Percentiles rank a stretch among this genome's conserved stretches.
phyloP scores from a whole-genome alignment of 106 monocot species.

The Ottelia alismoides region DNA sequence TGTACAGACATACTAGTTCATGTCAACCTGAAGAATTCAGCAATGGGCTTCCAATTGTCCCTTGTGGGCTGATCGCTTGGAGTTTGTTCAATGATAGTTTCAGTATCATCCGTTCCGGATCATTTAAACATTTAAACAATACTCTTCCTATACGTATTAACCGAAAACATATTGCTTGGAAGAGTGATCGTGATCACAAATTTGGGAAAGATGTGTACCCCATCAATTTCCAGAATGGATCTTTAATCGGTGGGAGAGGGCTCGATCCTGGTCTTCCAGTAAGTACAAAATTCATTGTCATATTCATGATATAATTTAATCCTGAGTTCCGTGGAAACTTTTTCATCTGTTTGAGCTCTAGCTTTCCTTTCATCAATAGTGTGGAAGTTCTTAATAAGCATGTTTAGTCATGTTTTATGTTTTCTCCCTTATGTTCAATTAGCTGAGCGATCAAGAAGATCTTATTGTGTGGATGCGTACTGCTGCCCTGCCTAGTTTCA shows the following conservation, averaged over 20 bases:
- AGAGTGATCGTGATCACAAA: too few relatives aligned
- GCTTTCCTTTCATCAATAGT: too few relatives aligned
- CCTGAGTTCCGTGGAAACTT: too few relatives aligned
- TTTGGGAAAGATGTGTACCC: conserved; percentile 74
- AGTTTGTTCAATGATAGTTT: conserved; percentile 82
- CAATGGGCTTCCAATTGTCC: conserved; percentile 62
- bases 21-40: conserved; percentile 39
- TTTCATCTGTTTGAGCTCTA: too few relatives aligned
- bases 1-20: conserved; percentile 35
- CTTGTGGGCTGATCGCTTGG: conserved; percentile 89
- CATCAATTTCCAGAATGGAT: conserved; percentile 74
- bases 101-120: conserved; percentile 19
- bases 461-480: too few relatives aligned
- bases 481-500: conserved; percentile 74
- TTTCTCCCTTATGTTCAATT: too few relatives aligned
- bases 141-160: too few relatives aligned
- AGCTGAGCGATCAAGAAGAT: too few relatives aligned
- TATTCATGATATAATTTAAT: too few relatives aligned
- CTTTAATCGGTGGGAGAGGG: conserved; percentile 53
- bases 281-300: conserved; percentile 37
- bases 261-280: conserved; percentile 57
- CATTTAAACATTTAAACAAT: too few relatives aligned
- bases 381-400: too few relatives aligned
- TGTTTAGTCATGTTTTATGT: too few relatives aligned
- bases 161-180: conserved; percentile 45